Evolutionary conservation across 108 stramenopile species (phyloP).

Genomic region (Pseudonitzschia multiseries): DNA sequence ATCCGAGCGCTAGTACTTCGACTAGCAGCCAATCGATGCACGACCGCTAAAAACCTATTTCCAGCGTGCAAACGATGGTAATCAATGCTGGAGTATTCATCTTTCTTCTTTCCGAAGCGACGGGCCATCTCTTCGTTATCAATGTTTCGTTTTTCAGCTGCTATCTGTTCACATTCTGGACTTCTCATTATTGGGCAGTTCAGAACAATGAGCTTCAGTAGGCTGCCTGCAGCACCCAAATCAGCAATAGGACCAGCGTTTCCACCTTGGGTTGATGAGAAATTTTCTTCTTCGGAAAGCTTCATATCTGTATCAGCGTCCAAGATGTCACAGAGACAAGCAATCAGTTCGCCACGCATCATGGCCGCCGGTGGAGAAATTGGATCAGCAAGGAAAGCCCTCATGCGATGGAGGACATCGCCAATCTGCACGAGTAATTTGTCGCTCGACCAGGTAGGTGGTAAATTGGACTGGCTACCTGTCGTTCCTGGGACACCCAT

Average conservation of each 20-base stretch:
- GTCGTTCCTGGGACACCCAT: constrained; percentile 1
- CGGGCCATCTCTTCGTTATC: constrained; percentile 43
- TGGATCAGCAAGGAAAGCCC: constrained; percentile 75
- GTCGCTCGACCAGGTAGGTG: constrained; percentile 16
- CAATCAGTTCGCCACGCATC: constrained; percentile 76
- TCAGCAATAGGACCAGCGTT: constrained; percentile 64
- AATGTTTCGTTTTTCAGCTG: constrained; percentile 28
- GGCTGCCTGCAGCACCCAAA: constrained; percentile 80
- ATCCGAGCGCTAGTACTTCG: constrained; percentile 79
- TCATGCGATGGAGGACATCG: constrained; percentile 78
- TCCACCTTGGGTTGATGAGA: constrained; percentile 44
- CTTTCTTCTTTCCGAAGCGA: constrained; percentile 41
- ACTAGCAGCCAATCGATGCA: constrained; percentile 85
- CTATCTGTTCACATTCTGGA: constrained; percentile 40
- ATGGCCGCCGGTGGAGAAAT: constrained; percentile 69
- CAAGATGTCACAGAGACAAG: constrained; percentile 76
- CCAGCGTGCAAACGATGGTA: constrained; percentile 66
- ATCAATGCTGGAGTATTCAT: constrained; percentile 30
- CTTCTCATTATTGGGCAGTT: constrained; percentile 73
- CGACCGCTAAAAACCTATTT: constrained; percentile 80
- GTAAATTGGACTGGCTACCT: background rate
- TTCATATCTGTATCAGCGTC: constrained; percentile 84
- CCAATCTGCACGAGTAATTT: constrained; percentile 69
- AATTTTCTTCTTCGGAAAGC: constrained; percentile 66
- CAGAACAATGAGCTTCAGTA: constrained; percentile 79